Evolutionary conservation across 2,329 filamentous ascomycete genomes (phyloP), one percentile per base, ranked within the genome.

Genomic region (Penicillium aurantiogriseum): DNA sequence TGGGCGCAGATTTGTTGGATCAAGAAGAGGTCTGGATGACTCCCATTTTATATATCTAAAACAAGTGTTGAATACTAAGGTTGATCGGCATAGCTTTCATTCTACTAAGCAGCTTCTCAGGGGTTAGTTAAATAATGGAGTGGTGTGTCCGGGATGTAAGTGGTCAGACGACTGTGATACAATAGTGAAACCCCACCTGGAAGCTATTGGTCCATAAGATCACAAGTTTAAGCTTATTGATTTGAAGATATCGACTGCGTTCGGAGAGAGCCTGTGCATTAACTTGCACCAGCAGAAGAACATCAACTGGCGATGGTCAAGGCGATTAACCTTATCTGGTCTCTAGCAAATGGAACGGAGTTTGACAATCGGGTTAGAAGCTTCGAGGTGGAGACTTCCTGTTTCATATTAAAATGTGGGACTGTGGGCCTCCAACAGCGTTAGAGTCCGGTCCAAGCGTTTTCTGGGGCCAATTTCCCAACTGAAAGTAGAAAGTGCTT

Each of bases 371-470:
- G 3, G n/a, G 27, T 11, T n/a, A 15, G 27, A 36, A 36, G 21
- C 31, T 44, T 54, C 17, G 35, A 31, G 35, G 48, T 56, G 54
- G 54, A 45, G 19, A 50, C 39, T 7, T 17, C 11, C 33, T 40
- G 54, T 56, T 56, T 56, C 54, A 46, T 35, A 6, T 42, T 42
- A 17, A 33, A 23, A 36, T 6, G 36, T 48, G 44, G 44, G 36
- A 54, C 25, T 33, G 40, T 46, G 48, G 48, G 29, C 42, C 54
- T 29, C 17, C 27, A 21, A 35, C 31, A 17, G 33, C 9, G n/a
- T 9, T 17, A 19, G 6, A 38, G 46, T 11, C 45, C 29, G 23
- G 48, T 25, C 54, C 35, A 46, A 52, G 48, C 54, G 54, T 51
- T 33, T 42, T 31, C 38, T 56, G 33, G 40, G 40, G 39, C 38